Conservation (phyloP, 768 basidiomycete genomes). For the Holtermanniella nyarrowii region DNA sequence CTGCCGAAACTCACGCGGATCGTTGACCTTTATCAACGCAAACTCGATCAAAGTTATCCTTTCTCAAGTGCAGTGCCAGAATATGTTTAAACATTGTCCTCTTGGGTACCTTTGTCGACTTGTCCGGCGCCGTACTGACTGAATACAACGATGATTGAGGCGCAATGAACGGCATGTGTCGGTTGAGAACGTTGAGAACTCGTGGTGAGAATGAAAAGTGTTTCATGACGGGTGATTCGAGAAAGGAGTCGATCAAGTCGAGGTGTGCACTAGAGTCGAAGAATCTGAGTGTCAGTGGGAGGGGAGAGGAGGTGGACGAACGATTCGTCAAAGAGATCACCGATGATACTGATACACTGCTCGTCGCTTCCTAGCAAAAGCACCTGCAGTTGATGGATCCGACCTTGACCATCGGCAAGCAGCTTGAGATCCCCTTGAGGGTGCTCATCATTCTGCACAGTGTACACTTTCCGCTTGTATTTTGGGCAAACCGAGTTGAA, state of each 20-base stretch:
- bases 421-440: conserved; percentile 17
- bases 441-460: conserved; percentile 5
- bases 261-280: conserved; percentile 32
- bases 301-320: conserved; percentile 14
- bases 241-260: conserved; percentile 25
- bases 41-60: conserved; percentile 19
- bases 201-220: conserved; percentile 35
- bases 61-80: conserved; percentile 34
- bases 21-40: conserved; percentile 23
- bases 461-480: conserved; percentile 12
- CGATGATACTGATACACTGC: conserved; percentile 28
- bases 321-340: conserved; percentile 33
- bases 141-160: conserved; percentile 21
- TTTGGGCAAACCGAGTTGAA: conserved; percentile 12
- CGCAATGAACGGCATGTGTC: conserved; percentile 18
- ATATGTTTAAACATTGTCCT: conserved; percentile 28
- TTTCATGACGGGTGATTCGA: conserved; percentile 32
- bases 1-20: conserved; percentile 21
- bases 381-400: conserved; percentile 28
- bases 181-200: conserved; percentile 31
- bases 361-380: conserved; percentile 24
- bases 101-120: conserved; percentile 9
- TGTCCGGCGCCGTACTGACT: conserved; percentile 9
- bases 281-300: conserved; percentile 18
- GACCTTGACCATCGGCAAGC: conserved; percentile 16